Percentiles rank a stretch among this genome's conserved stretches.
These are phyloP conservation scores for Neoscytalidium dimidiatum DNA, from an alignment of 2,329 filamentous ascomycete species.

Conservation along the genomic window DNA sequence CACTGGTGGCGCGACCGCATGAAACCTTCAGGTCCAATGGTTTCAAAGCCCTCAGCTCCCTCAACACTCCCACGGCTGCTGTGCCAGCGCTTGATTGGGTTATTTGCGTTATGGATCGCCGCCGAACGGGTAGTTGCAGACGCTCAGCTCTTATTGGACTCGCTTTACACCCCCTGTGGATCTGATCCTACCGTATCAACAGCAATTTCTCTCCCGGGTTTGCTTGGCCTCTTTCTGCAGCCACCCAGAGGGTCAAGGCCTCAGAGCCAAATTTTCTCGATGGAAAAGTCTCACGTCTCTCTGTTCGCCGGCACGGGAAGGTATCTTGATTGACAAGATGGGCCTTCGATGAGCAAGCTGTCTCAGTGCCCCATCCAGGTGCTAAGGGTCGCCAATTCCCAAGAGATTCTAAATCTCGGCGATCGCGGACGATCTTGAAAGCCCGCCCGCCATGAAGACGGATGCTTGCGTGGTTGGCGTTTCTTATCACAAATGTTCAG, in stretches of 20 bases:
- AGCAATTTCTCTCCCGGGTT: not conserved
- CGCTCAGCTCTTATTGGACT: constrained; percentile 7
- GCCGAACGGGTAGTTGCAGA: constrained; percentile 4
- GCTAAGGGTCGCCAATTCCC: not conserved
- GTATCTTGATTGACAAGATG: not conserved
- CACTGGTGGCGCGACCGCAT: not conserved
- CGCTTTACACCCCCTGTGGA: constrained; percentile 8
- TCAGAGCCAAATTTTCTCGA: not conserved
- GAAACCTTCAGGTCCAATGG: constrained; percentile 7
- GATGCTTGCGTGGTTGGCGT: constrained; percentile 1
- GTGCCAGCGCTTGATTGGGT: constrained; percentile 14
- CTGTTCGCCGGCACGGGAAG: not conserved
- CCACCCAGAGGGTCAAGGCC: not conserved
- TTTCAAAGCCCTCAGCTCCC: not conserved
- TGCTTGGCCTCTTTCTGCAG: constrained; percentile 13
- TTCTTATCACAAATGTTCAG: constrained; percentile 13
- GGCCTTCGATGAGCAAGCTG: not conserved
- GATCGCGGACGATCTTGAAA: not conserved
- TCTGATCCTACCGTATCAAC: not conserved
- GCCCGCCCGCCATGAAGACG: not conserved
- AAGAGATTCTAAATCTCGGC: not conserved
- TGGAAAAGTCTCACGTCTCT: not conserved
- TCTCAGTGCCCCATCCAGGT: constrained; percentile 1
- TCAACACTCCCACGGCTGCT: not conserved
- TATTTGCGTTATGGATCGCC: constrained; percentile 2